Percentiles rank a stretch among this genome's conserved stretches.
Conservation (phyloP, 495 filamentous ascomycete species). For the Daldinia loculata region DNA sequence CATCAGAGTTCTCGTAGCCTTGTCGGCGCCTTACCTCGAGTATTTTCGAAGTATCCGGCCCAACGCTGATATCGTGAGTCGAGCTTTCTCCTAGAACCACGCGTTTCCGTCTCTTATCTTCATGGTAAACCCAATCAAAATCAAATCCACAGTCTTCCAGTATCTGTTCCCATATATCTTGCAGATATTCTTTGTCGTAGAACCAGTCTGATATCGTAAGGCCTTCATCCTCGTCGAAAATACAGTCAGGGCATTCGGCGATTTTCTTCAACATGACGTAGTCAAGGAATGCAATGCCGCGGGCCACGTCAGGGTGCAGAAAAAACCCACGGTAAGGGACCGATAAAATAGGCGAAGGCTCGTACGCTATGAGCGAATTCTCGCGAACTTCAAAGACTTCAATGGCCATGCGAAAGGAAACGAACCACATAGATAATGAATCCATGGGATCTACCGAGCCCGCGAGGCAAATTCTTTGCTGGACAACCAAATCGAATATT, state of each 20-base stretch:
- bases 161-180: constrained; percentile 22
- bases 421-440: not conserved
- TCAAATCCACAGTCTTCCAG: constrained; percentile 21
- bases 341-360: not conserved
- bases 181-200: not conserved
- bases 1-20: constrained; percentile 13
- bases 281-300: not conserved
- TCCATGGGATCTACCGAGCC: not conserved
- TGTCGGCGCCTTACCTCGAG: constrained; percentile 9
- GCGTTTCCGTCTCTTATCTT: constrained; percentile 9
- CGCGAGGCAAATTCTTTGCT: not conserved
- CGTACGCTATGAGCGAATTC: not conserved
- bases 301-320: not conserved
- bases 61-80: constrained; percentile 17
- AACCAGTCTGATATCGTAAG: not conserved
- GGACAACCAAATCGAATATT: constrained; percentile 4
- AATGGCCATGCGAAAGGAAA: not conserved
- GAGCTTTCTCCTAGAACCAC: constrained; percentile 15
- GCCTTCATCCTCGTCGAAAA: constrained; percentile 1
- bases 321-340: not conserved
- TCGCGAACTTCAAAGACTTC: not conserved
- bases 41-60: not conserved
- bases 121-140: constrained; percentile 19
- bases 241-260: constrained; percentile 6
- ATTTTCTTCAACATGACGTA: constrained; percentile 22